phyloP scores from a whole-genome alignment of 202 grass and related monocot genomes.

The Setaria viridis region DNA sequence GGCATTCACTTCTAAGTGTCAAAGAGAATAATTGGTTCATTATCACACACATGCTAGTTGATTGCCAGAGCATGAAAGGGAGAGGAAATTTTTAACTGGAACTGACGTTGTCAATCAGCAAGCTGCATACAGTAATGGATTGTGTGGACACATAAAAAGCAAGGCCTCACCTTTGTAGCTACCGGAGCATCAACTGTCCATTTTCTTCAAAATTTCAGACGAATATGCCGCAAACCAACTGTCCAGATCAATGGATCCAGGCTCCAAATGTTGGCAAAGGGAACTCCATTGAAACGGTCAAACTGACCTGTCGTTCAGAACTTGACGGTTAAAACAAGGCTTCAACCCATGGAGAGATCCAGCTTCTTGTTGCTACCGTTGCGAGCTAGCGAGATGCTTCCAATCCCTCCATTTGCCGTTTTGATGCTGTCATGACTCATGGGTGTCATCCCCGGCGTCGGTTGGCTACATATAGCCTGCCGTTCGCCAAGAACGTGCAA shows the following conservation, averaged over 20 bases:
- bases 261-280: not conserved
- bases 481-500: not conserved
- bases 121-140: not conserved
- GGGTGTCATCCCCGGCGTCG: too few species aligned
- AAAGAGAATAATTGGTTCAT: not conserved
- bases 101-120: not conserved
- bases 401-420: not conserved
- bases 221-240: not conserved
- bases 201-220: not conserved
- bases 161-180: not conserved
- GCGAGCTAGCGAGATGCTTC: not conserved
- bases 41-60: not conserved
- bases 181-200: not conserved
- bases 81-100: not conserved
- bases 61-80: not conserved
- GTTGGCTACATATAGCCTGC: too few species aligned
- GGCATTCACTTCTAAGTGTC: not conserved
- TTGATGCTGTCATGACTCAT: too few species aligned
- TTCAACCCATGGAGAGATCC: too few species aligned
- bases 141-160: not conserved
- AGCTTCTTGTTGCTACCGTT: too few species aligned
- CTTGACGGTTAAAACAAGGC: too few species aligned
- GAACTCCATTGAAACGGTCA: not conserved
- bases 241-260: not conserved
- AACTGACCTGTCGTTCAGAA: not conserved